Evolutionary conservation across 129 eudicot species (phyloP), one percentile per base, ranked within the genome.

Genomic region (Saposhnikovia divaricata): DNA sequence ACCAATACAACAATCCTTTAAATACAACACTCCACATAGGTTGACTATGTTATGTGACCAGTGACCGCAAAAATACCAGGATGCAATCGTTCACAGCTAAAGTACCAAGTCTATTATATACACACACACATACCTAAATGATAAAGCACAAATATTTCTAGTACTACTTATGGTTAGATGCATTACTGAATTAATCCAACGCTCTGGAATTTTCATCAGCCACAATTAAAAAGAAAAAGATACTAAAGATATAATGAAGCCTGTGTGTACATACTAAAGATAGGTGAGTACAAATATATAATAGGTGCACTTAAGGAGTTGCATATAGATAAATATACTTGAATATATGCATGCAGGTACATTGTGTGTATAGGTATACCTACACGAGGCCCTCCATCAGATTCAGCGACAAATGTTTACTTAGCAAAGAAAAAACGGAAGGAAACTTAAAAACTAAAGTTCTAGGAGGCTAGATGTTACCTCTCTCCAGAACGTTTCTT

Each of bases 401-500:
- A 53, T 53, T 53, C 61, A 53, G 61, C 9, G 9, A 57, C 7
- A 21, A 23, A 12, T 57, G 61, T 57, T 7, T 57, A 7, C 2
- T 57, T 21, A 8, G 28, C 11, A 23, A 27, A 65, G 11, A 65
- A 37, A 25, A 23, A 75, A 61, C 25, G 40, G 80, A 27, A 31
- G 15, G 42, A 12, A 34, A 44, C 47, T 44, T 11, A 44, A 44
- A 44, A 23, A 10, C 4, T 38, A 21, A 45, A 21, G 39, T 23
- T 13, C 37, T 13, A 27, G 39, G 57, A 74, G 45, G 77, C 77
- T 11, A 74, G n/a, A 69, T 50, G 76, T 55, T 83, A 87, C 97
- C 93, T 89, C 85, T 91, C 93, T 53, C 79, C 81, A 8, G 96
- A 89, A 81, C 84, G 91, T 79, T 81, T 93, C 78, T 90, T 87